Conservation (phyloP, 139 green algal species). For the Chlamydomonas sp. region DNA sequence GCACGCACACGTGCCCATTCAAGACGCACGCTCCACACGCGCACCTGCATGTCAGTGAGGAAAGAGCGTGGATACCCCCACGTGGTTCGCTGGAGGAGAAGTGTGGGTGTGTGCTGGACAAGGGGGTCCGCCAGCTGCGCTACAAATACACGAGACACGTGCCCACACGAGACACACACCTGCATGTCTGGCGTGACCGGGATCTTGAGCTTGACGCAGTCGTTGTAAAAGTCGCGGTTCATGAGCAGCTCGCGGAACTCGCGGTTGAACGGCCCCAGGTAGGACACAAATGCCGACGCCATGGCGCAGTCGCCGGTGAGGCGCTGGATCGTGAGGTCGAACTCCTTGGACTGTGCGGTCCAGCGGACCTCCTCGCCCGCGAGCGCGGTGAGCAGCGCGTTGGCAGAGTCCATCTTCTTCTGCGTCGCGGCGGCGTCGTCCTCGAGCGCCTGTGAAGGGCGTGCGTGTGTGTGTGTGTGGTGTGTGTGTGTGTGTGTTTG, state of each 20-base stretch:
- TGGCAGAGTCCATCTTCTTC: conserved; percentile 85
- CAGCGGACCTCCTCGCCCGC: conserved; percentile 88
- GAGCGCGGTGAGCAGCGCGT: conserved; percentile 79
- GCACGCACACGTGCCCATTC: no score
- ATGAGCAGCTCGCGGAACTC: conserved; percentile 87
- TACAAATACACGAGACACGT: no score
- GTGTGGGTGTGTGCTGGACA: no score
- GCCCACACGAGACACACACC: no score
- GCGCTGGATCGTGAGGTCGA: conserved; percentile 70
- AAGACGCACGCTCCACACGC: no score
- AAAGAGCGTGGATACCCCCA: conserved; percentile 5
- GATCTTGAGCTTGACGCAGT: conserved; percentile 66
- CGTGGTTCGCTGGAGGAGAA: no score
- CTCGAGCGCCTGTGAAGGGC: conserved; percentile 78
- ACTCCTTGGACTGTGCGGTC: conserved; percentile 79
- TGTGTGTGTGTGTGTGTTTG: no score
- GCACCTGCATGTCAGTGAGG: no score
- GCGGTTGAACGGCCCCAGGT: conserved; percentile 91
- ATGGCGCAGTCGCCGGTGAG: conserved; percentile 84
- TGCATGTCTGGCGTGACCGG: conserved; percentile 70
- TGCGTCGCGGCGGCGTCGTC: conserved; percentile 78
- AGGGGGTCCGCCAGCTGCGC: no score
- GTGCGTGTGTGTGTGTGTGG: no score
- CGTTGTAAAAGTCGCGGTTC: conserved; percentile 70
- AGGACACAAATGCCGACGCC: conserved; percentile 78